These are phyloP conservation scores for Chlorella variabilis DNA, from an alignment of 163 green algal genomes.

Conservation along the genomic window DNA sequence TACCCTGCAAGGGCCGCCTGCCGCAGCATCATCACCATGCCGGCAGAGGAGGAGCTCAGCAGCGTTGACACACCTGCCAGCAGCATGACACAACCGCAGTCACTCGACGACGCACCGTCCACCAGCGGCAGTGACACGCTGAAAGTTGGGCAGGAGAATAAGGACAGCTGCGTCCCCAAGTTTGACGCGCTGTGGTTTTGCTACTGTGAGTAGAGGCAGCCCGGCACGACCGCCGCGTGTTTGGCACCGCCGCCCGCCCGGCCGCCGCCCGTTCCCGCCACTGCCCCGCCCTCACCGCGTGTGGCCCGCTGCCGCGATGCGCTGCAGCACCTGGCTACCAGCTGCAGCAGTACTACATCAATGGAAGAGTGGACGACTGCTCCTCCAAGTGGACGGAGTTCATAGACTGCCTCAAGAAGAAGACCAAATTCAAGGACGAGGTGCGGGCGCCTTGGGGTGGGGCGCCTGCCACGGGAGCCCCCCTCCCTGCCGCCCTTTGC, in stretches of 20 bases:
- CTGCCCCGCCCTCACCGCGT: background rate
- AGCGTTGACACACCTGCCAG: background rate
- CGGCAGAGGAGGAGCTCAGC: background rate
- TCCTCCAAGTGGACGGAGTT: slow-evolving; percentile 58
- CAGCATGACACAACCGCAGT: too few species aligned
- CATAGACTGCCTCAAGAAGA: slow-evolving; percentile 62
- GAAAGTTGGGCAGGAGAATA: background rate
- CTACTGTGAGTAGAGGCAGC: slow-evolving; percentile 61
- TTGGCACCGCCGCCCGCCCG: background rate
- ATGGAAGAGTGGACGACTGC: slow-evolving; percentile 70
- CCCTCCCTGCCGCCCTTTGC: too few species aligned
- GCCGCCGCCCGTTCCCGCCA: background rate
- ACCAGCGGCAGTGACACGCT: background rate
- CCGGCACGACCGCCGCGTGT: background rate
- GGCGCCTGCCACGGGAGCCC: too few species aligned
- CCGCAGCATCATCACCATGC: too few species aligned
- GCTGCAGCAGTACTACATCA: slow-evolving; percentile 66
- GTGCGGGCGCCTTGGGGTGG: too few species aligned
- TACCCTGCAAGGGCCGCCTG: too few species aligned
- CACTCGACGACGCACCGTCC: too few species aligned
- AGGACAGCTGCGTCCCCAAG: slow-evolving; percentile 56
- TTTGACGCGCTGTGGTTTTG: slow-evolving; percentile 80
- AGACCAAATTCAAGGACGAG: slow-evolving; percentile 56
- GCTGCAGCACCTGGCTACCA: slow-evolving; percentile 68
- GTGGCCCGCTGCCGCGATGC: background rate